Conservation (phyloP, 176 grass and related monocot genomes). For the Leersia perrieri region DNA sequence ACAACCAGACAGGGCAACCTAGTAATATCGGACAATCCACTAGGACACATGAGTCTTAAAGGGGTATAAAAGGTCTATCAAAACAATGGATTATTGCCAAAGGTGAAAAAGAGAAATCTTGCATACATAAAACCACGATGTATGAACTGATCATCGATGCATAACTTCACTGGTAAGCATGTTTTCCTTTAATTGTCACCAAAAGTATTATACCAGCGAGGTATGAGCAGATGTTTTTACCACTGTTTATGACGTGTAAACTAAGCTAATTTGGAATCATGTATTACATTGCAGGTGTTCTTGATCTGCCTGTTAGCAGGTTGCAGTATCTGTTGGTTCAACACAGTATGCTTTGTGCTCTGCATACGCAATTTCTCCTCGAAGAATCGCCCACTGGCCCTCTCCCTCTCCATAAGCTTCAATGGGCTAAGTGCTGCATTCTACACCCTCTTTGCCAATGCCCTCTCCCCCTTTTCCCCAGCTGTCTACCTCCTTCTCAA, state of each 20-base stretch:
- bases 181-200: not conserved
- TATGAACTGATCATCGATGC: not conserved
- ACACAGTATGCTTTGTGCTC: conserved; percentile 92
- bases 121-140: not conserved
- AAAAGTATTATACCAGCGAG: not conserved
- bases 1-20: not conserved
- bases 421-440: conserved; percentile 81
- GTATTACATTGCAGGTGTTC: conserved; percentile 58
- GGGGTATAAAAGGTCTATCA: not conserved
- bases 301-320: conserved; percentile 72
- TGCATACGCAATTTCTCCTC: conserved; percentile 74
- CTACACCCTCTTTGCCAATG: conserved; percentile 63
- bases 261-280: not conserved
- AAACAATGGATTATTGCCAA: not conserved
- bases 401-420: conserved; percentile 93
- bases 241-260: not conserved
- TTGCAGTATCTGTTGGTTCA: conserved; percentile 98
- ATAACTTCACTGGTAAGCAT: not conserved
- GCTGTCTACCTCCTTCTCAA: conserved; percentile 85
- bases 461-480: conserved; percentile 41
- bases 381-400: conserved; percentile 61
- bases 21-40: not conserved
- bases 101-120: not conserved
- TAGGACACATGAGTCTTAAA: not conserved
- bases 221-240: not conserved